Evolutionary conservation across 2,329 filamentous ascomycete species (phyloP).

Genomic region (Furcasterigmium sp.): DNA sequence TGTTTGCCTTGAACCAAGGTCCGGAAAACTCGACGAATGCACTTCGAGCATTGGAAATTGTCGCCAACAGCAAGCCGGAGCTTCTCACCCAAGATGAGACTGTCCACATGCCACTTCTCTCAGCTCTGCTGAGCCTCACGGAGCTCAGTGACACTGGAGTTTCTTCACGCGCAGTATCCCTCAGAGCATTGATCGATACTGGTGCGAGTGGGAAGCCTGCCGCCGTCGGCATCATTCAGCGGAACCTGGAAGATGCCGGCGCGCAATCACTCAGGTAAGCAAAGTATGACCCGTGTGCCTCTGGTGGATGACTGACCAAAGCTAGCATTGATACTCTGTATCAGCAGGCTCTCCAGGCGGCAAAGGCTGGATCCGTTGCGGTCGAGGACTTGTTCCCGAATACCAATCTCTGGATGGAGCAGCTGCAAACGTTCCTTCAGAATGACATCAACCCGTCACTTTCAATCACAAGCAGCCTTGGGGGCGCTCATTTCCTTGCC

Average conservation of each 20-base stretch:
- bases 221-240: conserved; percentile 46
- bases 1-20: conserved; percentile 23
- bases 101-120: conserved; percentile 44
- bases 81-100: conserved; percentile 39
- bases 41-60: conserved; percentile 41
- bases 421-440: conserved; percentile 52
- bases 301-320: background rate
- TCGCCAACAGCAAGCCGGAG: conserved; percentile 38
- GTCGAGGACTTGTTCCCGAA: conserved; percentile 56
- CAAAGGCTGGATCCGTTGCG: conserved; percentile 24
- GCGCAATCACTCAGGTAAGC: conserved; percentile 46
- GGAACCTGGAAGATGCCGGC: conserved; percentile 45
- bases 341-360: conserved; percentile 37
- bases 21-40: conserved; percentile 20
- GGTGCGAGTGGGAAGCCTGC: conserved; percentile 36
- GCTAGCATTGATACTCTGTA: conserved; percentile 50
- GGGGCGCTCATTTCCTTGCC: conserved; percentile 64
- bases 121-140: conserved; percentile 46
- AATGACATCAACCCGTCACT: conserved; percentile 55
- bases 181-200: conserved; percentile 42
- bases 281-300: conserved; percentile 11
- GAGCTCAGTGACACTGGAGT: conserved; percentile 38
- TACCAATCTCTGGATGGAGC: conserved; percentile 57
- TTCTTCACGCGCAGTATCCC: conserved; percentile 31
- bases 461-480: conserved; percentile 67